Base-by-base conservation (phyloP, 2,329 filamentous ascomycete genomes). In the Pseudocercospora fijiensis region DNA sequence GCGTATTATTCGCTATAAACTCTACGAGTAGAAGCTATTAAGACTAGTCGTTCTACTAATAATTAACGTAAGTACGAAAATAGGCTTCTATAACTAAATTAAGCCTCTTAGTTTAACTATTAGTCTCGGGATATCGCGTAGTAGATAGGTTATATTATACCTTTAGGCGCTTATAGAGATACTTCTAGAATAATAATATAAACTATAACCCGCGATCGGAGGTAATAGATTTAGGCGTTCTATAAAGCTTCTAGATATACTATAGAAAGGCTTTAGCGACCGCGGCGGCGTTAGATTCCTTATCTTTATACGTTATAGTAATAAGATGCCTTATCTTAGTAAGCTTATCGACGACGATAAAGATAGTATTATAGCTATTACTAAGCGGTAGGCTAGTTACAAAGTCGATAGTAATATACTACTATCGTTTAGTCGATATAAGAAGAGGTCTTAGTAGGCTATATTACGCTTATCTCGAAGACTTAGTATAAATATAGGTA, bases 321-420 rank as follows among this genome's bases (percentile, higher is more conserved):
- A 58, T 26, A 11, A 58, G 26, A n/a, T 58, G n/a, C 2, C 57
- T 24, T 49, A 45, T 30, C 22, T 58, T 58, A 28, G 37, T 45
- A 26, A 58, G 37, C 11, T 27, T 20, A 27, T 58, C 18, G 4
- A 41, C 49, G 49, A 58, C 28, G 4, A 47, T 30, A 26, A 58
- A 13, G 27, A 58, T 28, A 16, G 26, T 45, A 28, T 20, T 28
- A 28, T 58, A 58, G 22, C 33, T 58, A 26, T 45, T 47, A 47
- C 57, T 47, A 22, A 58, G 30, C 7, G 28, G 20, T 16, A 47
- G 18, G 20, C 43, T 28, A 16, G 27, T 18, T n/a, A 58, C 18
- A 28, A 58, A 58, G 37, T 58, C 22, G 26, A 58, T 28, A 11
- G 24, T 47, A 26, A 58, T 58, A 58, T 58, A 20, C 8, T 33